Percentiles rank a stretch among this genome's conserved stretches.
Conservation (phyloP, 345 rosid genomes). For the Crucihimalaya himalaica region DNA sequence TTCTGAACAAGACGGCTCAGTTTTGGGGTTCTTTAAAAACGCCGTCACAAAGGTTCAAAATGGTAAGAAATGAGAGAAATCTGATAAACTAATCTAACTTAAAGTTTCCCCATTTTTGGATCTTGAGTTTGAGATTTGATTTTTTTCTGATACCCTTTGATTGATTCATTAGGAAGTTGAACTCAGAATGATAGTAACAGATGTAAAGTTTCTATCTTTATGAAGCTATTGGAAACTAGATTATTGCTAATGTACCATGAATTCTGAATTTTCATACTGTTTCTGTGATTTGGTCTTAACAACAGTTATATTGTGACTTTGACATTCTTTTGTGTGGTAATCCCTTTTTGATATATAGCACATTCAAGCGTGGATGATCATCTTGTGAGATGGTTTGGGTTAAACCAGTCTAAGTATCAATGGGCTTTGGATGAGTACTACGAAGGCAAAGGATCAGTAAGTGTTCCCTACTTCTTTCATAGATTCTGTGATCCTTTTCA, state of each 20-base stretch:
- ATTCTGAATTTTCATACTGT: background rate
- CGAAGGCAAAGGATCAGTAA: slow-evolving; percentile 81
- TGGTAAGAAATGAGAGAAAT: slow-evolving; percentile 46
- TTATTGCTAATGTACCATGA: slow-evolving; percentile 8
- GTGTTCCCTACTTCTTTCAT: slow-evolving; percentile 23
- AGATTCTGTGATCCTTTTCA: background rate
- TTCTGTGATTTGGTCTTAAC: slow-evolving; percentile 6
- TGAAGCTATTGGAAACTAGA: background rate
- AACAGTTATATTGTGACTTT: background rate
- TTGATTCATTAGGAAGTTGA: background rate
- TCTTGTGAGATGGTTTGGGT: slow-evolving; percentile 98
- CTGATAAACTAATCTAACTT: background rate
- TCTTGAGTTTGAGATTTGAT: slow-evolving; percentile 26
- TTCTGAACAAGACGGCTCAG: slow-evolving; percentile 45
- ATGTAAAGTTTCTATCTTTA: slow-evolving; percentile 24
- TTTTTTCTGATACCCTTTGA: slow-evolving; percentile 2
- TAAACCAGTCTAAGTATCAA: slow-evolving; percentile 96
- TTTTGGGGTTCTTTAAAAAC: slow-evolving; percentile 68
- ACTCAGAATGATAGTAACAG: background rate
- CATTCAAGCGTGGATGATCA: slow-evolving; percentile 97
- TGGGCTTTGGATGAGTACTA: slow-evolving; percentile 98
- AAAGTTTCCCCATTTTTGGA: slow-evolving; percentile 20
- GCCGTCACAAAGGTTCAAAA: slow-evolving; percentile 77
- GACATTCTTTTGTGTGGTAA: background rate
- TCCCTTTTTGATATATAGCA: slow-evolving; percentile 49